Conservation (phyloP, 257 asterid species). For the Solanum chaucha region DNA sequence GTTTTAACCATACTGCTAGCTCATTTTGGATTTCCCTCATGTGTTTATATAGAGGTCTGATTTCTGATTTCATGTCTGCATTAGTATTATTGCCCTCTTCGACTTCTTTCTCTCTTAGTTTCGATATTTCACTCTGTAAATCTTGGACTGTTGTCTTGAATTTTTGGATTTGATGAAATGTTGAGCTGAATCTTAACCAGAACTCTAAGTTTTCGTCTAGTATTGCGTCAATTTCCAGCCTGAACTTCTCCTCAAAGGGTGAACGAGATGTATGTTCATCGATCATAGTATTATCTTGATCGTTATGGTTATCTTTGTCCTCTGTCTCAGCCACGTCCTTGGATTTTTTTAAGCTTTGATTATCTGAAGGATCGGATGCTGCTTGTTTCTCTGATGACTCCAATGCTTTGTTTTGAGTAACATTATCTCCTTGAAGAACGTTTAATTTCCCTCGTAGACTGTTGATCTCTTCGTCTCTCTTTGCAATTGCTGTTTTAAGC, state of each 20-base stretch:
- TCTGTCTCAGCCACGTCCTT: not conserved
- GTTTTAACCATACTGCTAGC: conserved; percentile 33
- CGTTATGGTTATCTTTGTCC: not conserved
- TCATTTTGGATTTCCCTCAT: conserved; percentile 38
- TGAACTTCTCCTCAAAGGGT: conserved; percentile 34
- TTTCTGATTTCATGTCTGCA: conserved; percentile 29
- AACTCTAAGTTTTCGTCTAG: conserved; percentile 45
- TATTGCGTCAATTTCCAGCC: conserved; percentile 34
- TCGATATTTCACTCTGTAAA: conserved; percentile 26
- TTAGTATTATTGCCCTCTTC: conserved; percentile 7
- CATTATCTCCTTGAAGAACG: conserved; percentile 9
- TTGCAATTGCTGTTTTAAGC: conserved; percentile 41
- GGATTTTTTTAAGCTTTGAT: not conserved
- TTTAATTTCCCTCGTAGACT: conserved; percentile 29
- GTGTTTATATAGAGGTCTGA: conserved; percentile 44
- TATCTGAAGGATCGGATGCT: not conserved
- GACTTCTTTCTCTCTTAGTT: conserved; percentile 20
- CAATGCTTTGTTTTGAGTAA: not conserved
- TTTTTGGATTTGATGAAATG: conserved; percentile 43
- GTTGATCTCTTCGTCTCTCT: conserved; percentile 62
- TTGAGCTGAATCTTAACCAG: conserved; percentile 58
- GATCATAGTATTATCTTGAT: conserved; percentile 6
- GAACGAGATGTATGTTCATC: conserved; percentile 19
- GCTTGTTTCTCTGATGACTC: not conserved
- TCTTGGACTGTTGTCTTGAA: conserved; percentile 44